Evolutionary conservation across 1,139 yeast genomes (phyloP), one percentile per base, ranked within the genome.

Genomic region (Blastobotrys persicus): DNA sequence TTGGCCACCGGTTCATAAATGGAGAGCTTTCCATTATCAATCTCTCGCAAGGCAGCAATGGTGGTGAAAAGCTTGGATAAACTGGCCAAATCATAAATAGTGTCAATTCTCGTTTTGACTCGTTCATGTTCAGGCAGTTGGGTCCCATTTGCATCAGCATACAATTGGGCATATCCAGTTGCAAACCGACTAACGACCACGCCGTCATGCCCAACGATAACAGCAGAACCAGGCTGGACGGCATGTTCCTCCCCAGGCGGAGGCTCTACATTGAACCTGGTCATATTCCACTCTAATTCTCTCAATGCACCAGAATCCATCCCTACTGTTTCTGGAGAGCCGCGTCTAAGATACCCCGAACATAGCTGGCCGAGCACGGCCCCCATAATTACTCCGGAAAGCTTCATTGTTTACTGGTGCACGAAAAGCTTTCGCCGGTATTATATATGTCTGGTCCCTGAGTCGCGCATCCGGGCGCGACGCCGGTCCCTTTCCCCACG

Each of bases 41-140:
- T 43, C 20, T 50, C 50, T 14, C 47, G 44, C 39, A 55, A 38
- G 4, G 51, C 49, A 4, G 56, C 57, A 18, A 55, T 23, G 4
- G 58, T 53, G 9, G 58, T 54, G 47, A 50, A 55, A 26, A 54
- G 46, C 34, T 54, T 54, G 42, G 50, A 43, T 31, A 52, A 28
- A 32, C 53, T 48, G 13, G 55, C 57, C 48, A 52, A 34, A 42
- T 51, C 54, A 33, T 46, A 51, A 3, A 51, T 51, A n/a, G 53
- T 48, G 28, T 49, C 33, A 9, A 41, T 33, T 12, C 18, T 5
- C 12, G 54, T 43, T 32, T 33, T 38, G 43, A 49, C 44, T 7
- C 42, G 45, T 17, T 46, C 28, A 28, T 39, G 6, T 18, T 41
- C 44, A 7, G 46, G 47, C 37, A 51, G 41, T 32, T 32, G 14